Evolutionary conservation across 164 flowering plant genomes (phyloP).

Genomic region (Buxus sempervirens): DNA sequence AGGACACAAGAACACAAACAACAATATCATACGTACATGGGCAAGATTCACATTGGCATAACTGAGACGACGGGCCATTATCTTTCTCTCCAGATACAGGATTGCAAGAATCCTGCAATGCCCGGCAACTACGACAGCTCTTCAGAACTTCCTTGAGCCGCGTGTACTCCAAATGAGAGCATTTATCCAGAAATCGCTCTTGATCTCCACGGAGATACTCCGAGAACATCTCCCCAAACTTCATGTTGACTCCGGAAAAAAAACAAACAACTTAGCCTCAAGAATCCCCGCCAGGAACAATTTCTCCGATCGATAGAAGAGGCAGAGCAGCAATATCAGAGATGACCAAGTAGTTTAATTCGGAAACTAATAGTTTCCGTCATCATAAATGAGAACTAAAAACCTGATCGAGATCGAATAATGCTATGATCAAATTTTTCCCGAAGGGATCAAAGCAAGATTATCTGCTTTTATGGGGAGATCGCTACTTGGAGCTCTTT

Average conservation of each 20-base stretch:
- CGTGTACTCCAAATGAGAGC: slow-evolving; percentile 68
- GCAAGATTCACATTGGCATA: slow-evolving; percentile 47
- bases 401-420: no score
- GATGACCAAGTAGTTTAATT: no score
- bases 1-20: not conserved
- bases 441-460: no score
- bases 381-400: no score
- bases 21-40: slow-evolving; percentile 30
- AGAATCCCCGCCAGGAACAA: no score
- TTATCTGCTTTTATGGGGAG: no score
- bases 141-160: slow-evolving; percentile 74
- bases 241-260: slow-evolving; percentile 35
- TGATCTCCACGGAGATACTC: slow-evolving; percentile 62
- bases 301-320: no score
- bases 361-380: no score
- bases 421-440: no score
- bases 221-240: slow-evolving; percentile 69
- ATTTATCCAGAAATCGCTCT: slow-evolving; percentile 49
- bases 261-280: no score
- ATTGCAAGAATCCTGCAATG: slow-evolving; percentile 18
- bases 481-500: no score
- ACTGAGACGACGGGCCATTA: slow-evolving; percentile 10
- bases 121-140: slow-evolving; percentile 48
- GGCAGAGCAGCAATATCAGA: no score
- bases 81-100: slow-evolving; percentile 16